These are phyloP conservation scores for Casuarina cunninghamiana DNA, from an alignment of 306 rosid species.

Conservation along the genomic window DNA sequence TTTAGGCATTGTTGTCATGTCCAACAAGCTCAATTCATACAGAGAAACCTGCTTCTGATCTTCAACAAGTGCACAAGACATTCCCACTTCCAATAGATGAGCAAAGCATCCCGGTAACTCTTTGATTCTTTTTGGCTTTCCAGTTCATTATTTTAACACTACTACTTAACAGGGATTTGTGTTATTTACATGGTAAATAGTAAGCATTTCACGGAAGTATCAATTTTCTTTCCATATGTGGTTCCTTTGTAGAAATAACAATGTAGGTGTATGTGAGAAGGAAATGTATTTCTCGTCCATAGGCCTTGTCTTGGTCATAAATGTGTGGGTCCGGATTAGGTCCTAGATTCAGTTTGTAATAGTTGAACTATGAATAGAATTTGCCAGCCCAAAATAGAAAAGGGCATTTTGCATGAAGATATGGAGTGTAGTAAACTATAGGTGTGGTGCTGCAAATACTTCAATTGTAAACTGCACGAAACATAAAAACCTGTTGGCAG, in stretches of 20 bases:
- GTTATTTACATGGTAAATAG: not conserved
- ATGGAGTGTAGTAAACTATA: not conserved
- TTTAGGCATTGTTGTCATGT: slow-evolving; percentile 15
- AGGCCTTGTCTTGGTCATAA: not conserved
- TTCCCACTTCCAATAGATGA: slow-evolving; percentile 18
- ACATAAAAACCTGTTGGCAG: not conserved
- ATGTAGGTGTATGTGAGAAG: not conserved
- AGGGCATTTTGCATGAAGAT: not conserved
- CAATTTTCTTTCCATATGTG: not conserved
- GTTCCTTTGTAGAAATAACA: not conserved
- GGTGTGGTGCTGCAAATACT: not conserved
- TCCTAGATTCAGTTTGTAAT: not conserved
- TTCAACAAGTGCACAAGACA: slow-evolving; percentile 10
- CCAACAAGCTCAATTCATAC: slow-evolving; percentile 24
- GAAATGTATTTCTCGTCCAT: not conserved
- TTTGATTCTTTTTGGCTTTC: not conserved
- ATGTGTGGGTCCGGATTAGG: not conserved
- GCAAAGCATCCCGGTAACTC: slow-evolving; percentile 6
- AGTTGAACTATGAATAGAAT: not conserved
- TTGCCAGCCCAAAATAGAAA: not conserved
- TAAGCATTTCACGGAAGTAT: not conserved
- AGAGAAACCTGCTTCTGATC: slow-evolving; percentile 13
- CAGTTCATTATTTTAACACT: not conserved
- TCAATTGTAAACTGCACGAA: not conserved
- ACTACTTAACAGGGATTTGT: not conserved